Evolutionary conservation across 1,284 basidiomycete species (phyloP).

Genomic region (Pseudozyma pruni): DNA sequence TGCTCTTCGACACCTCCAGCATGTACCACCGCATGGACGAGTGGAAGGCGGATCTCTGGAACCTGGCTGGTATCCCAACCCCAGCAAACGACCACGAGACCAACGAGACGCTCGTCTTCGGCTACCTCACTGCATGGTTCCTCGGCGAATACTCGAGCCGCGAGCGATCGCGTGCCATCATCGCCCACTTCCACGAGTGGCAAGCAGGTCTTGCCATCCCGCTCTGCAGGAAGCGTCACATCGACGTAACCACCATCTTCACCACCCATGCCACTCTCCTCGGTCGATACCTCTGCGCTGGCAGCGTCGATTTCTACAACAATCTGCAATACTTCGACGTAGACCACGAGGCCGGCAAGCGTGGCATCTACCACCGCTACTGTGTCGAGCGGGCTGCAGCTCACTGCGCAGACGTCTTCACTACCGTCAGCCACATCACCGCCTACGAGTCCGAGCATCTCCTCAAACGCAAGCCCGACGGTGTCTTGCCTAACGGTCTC

Average conservation of each 20-base stretch:
- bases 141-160: conserved; percentile 90
- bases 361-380: conserved; percentile 90
- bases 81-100: conserved; percentile 96
- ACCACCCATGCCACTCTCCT: conserved; percentile 98
- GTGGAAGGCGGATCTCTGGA: conserved; percentile 99
- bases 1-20: conserved; percentile 93
- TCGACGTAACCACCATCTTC: conserved; percentile 93
- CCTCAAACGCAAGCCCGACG: conserved; percentile 94
- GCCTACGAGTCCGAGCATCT: conserved; percentile 96
- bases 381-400: conserved; percentile 94
- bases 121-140: conserved; percentile 99
- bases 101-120: conserved; percentile 98
- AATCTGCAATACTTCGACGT: conserved; percentile 99
- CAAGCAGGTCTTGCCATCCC: conserved; percentile 97
- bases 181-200: conserved; percentile 99
- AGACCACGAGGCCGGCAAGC: conserved; percentile 97
- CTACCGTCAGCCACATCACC: conserved; percentile 91
- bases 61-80: conserved; percentile 93
- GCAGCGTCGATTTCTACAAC: conserved; percentile 98
- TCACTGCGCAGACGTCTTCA: conserved; percentile 97
- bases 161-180: conserved; percentile 82
- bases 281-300: conserved; percentile 96
- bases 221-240: conserved; percentile 91
- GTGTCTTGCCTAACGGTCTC: conserved; percentile 95
- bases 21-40: conserved; percentile 89